Base-by-base conservation (phyloP, 768 basidiomycete species). In the Obba rivulosa region DNA sequence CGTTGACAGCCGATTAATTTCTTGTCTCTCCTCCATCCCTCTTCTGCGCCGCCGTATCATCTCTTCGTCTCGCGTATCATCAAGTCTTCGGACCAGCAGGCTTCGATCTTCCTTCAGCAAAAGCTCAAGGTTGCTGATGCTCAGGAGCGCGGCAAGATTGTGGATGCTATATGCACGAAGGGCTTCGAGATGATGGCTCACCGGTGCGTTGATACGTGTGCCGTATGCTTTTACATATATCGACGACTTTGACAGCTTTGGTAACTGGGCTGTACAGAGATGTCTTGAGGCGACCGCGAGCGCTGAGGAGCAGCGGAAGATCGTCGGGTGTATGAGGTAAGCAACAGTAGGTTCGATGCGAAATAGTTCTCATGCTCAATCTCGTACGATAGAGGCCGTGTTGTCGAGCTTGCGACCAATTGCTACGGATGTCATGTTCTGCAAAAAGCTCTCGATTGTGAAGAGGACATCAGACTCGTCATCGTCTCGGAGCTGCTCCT, bases 181-280 rank as follows among this genome's bases (percentile, higher is more conserved):
- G 89, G 90, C 1, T 88, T 87, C 53, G 90, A 92, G 63, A 92
- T 92, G 90, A 92, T 92, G 90, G 89, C 87, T 49, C 85, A 90
- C 62, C 75, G 87, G 85, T 85, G 60, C 34, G 66, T 55, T n/a
- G 2, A 2, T 25, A 1, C 22, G n/a, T 25, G 43, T 21, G 21
- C 41, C 18, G 51, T 35, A 17, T 14, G 25, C 5, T 9, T 42
- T 11, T 31, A 40, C 20, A 34, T 18, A 13, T 34, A 5, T 43
- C 42, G 24, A 22, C 41, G 51, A n/a, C 28, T 49, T 50, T 20
- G 46, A 48, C 58, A 88, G 89, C n/a, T 92, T 92, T 54, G 90
- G 90, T 2, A 92, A 92, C 58, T 92, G 89, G 89, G 89, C 89
- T 0, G 89, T 92, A 34, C 90, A 92, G 63, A 73, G 90, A 48